phyloP scores from a whole-genome alignment of 2,329 filamentous ascomycete genomes.

The Fusarium guadeloupense region DNA sequence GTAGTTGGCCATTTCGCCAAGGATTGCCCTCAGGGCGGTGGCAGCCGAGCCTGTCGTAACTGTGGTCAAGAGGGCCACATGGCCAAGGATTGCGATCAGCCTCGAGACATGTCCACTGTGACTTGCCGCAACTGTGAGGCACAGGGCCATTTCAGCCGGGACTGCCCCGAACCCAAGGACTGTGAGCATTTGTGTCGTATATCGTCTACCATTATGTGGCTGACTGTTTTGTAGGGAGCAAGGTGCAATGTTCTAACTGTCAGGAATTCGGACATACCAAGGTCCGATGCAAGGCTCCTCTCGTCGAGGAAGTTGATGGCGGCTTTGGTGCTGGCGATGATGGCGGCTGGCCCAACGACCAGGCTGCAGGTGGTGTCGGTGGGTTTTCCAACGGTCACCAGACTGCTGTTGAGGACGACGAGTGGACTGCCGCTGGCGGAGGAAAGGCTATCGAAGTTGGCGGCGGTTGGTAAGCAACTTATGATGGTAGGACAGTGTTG shows the following conservation, averaged over 20 bases:
- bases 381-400: constrained; percentile 9
- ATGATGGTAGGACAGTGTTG: background rate
- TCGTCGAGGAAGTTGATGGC: constrained; percentile 31
- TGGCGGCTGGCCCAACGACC: constrained; percentile 12
- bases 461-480: constrained; percentile 30
- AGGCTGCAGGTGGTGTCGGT: constrained; percentile 4
- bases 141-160: constrained; percentile 68
- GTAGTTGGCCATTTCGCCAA: constrained; percentile 68
- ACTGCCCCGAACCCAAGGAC: constrained; percentile 66
- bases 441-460: background rate
- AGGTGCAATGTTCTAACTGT: constrained; percentile 52
- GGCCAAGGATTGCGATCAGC: constrained; percentile 60
- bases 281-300: constrained; percentile 50
- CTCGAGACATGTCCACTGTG: constrained; percentile 55
- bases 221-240: constrained; percentile 48
- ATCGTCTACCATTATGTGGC: background rate
- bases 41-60: constrained; percentile 66
- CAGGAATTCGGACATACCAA: constrained; percentile 53
- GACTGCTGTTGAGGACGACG: constrained; percentile 6
- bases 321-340: constrained; percentile 15
- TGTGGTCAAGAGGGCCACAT: constrained; percentile 71
- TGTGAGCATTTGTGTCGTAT: constrained; percentile 42
- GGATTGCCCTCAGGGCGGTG: constrained; percentile 71
- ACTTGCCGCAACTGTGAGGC: constrained; percentile 70
- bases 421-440: constrained; percentile 6